Evolutionary conservation across 768 basidiomycete species (phyloP).

Genomic region (Naganishia kalamii): DNA sequence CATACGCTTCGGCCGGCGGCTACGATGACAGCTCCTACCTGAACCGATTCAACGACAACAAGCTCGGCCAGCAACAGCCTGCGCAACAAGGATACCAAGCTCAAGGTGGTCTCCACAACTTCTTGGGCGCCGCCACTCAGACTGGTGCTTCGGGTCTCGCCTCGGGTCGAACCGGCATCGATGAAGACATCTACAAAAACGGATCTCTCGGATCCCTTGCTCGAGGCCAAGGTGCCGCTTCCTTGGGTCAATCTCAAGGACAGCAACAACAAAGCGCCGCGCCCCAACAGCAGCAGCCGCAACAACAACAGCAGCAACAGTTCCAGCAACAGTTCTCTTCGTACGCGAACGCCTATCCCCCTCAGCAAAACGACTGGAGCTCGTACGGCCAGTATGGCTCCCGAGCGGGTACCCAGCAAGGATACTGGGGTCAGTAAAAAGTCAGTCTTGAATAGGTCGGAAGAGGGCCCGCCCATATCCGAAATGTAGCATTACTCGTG

Average conservation of each 20-base stretch:
- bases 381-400: slow-evolving; percentile 32
- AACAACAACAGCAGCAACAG: slow-evolving; percentile 30
- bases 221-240: neutral
- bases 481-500: neutral
- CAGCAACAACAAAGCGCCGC: slow-evolving; percentile 24
- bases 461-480: neutral
- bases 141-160: slow-evolving; percentile 17
- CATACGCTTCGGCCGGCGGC: slow-evolving; percentile 26
- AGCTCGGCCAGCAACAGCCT: slow-evolving; percentile 19
- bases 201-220: slow-evolving; percentile 5
- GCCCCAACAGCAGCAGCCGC: slow-evolving; percentile 26
- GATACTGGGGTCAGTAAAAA: slow-evolving; percentile 20
- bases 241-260: neutral
- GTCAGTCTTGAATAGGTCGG: neutral
- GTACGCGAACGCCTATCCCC: slow-evolving; percentile 21
- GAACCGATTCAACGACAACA: slow-evolving; percentile 18
- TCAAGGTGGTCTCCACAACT: slow-evolving; percentile 33
- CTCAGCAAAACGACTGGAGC: slow-evolving; percentile 36
- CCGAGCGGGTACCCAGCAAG: slow-evolving; percentile 17
- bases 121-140: slow-evolving; percentile 30
- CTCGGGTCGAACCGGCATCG: slow-evolving; percentile 26
- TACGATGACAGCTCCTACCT: slow-evolving; percentile 32
- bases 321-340: slow-evolving; percentile 29
- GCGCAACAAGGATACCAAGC: slow-evolving; percentile 16
- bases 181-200: slow-evolving; percentile 28